Conservation (phyloP, 768 basidiomycete species). For the Boletus pseudopeckii region DNA sequence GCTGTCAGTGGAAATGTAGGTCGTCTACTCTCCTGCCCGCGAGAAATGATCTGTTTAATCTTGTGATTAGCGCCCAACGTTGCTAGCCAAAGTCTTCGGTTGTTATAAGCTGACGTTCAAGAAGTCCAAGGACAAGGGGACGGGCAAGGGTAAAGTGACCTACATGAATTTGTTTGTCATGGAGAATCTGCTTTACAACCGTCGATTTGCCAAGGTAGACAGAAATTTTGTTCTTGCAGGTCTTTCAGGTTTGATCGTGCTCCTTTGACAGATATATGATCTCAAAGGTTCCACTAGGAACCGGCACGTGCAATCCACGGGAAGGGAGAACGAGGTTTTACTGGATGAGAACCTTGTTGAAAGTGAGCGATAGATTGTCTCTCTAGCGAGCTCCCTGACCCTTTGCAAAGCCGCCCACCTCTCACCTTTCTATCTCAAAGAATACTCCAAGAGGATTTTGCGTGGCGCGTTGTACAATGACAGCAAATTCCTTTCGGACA, state of each 20-base stretch:
- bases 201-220: constrained; percentile 81
- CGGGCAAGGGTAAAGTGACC: constrained; percentile 68
- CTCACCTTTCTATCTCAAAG: constrained; percentile 90
- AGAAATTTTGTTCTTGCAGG: background rate
- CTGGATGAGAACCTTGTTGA: constrained; percentile 96
- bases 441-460: constrained; percentile 91
- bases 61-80: constrained; percentile 72
- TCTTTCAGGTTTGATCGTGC: constrained; percentile 1
- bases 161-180: constrained; percentile 96
- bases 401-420: constrained; percentile 67
- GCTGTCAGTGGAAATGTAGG: constrained; percentile 80
- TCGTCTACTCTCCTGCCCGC: constrained; percentile 4
- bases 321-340: constrained; percentile 88
- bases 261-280: constrained; percentile 75
- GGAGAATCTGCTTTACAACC: constrained; percentile 96
- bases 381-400: constrained; percentile 1
- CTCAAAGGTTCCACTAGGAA: constrained; percentile 95
- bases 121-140: constrained; percentile 65
- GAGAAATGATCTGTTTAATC: constrained; percentile 3
- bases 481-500: constrained; percentile 89
- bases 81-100: constrained; percentile 95
- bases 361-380: constrained; percentile 44
- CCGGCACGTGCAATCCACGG: constrained; percentile 87
- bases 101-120: constrained; percentile 93
- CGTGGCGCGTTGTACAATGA: constrained; percentile 91